A percentile compares a stretch with the other conserved stretches of the same genome.
These are phyloP conservation scores for Nothopassalora personata DNA, from an alignment of 2,329 filamentous ascomycete species.

Conservation along the genomic window DNA sequence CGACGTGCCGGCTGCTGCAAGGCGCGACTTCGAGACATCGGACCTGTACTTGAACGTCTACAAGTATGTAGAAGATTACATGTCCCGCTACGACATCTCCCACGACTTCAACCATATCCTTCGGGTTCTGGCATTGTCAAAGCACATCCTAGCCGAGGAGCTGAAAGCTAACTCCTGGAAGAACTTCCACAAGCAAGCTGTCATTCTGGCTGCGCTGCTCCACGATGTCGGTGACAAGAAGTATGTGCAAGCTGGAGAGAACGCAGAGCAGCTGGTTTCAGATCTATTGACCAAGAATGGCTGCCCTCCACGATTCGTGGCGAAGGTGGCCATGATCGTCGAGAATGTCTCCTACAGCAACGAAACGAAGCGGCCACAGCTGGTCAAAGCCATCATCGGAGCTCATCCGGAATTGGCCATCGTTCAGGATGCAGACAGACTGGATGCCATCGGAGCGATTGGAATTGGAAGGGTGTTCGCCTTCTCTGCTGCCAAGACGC, in stretches of 20 bases:
- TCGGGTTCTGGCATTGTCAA: conserved; percentile 70
- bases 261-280: conserved; percentile 55
- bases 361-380: conserved; percentile 61
- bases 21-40: conserved; percentile 26
- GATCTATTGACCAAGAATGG: conserved; percentile 54
- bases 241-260: conserved; percentile 51
- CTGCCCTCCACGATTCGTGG: conserved; percentile 54
- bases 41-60: conserved; percentile 37
- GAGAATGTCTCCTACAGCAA: conserved; percentile 71
- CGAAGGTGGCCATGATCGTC: conserved; percentile 65
- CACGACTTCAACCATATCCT: conserved; percentile 84
- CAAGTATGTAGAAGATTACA: conserved; percentile 63
- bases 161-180: conserved; percentile 19
- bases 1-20: background rate
- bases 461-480: conserved; percentile 75
- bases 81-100: conserved; percentile 74
- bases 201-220: conserved; percentile 48
- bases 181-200: conserved; percentile 25
- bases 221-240: conserved; percentile 88
- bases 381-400: conserved; percentile 57
- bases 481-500: conserved; percentile 61
- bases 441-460: conserved; percentile 86
- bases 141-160: conserved; percentile 52
- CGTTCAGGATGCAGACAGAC: conserved; percentile 85
- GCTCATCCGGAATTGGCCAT: conserved; percentile 69